Base-by-base conservation (phyloP, 2,329 filamentous ascomycete species). In the Truncatella angustata region DNA sequence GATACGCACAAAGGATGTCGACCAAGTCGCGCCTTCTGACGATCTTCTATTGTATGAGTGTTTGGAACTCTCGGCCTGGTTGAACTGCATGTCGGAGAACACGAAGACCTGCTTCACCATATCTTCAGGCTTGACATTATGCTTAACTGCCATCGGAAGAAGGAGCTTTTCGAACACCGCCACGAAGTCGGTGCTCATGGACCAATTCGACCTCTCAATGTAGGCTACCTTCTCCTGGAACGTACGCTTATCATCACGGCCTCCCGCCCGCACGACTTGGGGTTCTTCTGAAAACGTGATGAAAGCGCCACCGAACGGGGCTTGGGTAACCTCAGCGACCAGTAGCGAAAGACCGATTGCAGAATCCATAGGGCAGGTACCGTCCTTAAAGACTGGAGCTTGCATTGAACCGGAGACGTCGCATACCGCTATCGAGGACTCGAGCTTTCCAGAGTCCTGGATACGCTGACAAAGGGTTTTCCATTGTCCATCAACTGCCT, bases 31-130 rank as follows among this genome's bases (percentile, higher is more conserved):
- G 7, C 28, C 28, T 32, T 14, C 7, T 32, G 7, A 14, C 28
- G 28, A 32, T n/a, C n/a, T n/a, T n/a, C n/a, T n/a, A n/a, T n/a
- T n/a, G n/a, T n/a, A n/a, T n/a, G n/a, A n/a, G n/a, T n/a, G n/a
- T n/a, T n/a, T n/a, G n/a, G n/a, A n/a, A n/a, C n/a, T 47, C 30
- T 55, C 50, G 1, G 73, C 73, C 0, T 52, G 0, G 55, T 85
- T 64, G 60, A 85, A 85, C 40, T 84, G 79, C 81, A 85, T 84
- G 60, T 84, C 81, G 40, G 70, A 77, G 58, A 85, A 84, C 30
- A 85, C 76, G 58, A 85, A 84, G 14, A 85, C 61, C 4, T 78
- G 76, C 66, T 82, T 83, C 14, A 84, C 74, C 80, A 85, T 85
- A 35, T 85, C 74, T 50, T 82, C 77, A 35, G 70, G 74, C 56